These are phyloP conservation scores for Bertia moriformis DNA, from an alignment of 2,329 filamentous ascomycete species.

Conservation along the genomic window DNA sequence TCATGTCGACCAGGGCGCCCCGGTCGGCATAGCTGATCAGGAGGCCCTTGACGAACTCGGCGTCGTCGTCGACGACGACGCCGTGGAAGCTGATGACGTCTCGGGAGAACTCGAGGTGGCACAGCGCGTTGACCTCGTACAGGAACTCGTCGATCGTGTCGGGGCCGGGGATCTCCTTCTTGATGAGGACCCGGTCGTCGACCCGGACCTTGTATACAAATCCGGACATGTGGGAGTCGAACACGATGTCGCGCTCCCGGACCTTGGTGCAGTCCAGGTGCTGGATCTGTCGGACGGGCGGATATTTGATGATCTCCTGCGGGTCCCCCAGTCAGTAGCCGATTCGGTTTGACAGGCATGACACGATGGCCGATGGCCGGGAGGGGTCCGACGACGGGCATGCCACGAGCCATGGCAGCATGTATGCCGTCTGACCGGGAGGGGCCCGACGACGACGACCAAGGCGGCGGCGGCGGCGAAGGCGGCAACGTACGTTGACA, in stretches of 20 bases:
- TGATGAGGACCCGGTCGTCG: slow-evolving; percentile 60
- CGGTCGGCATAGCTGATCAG: slow-evolving; percentile 77
- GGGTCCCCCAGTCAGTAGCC: not conserved
- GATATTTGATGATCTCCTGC: slow-evolving; percentile 77
- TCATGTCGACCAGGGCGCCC: slow-evolving; percentile 76
- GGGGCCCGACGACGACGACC: too few species aligned
- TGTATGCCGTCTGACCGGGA: too few species aligned
- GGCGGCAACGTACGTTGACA: slow-evolving; percentile 53
- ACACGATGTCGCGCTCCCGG: slow-evolving; percentile 62
- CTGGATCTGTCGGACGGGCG: slow-evolving; percentile 57
- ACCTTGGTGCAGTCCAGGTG: slow-evolving; percentile 56
- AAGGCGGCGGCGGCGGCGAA: too few species aligned
- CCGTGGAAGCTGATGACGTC: slow-evolving; percentile 79
- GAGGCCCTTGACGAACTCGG: slow-evolving; percentile 67
- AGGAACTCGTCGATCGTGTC: slow-evolving; percentile 93
- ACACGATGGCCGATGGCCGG: not conserved
- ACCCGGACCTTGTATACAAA: slow-evolving; percentile 90
- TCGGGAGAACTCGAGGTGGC: slow-evolving; percentile 54
- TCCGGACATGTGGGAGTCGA: slow-evolving; percentile 85
- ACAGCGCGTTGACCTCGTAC: slow-evolving; percentile 90
- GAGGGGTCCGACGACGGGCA: too few species aligned
- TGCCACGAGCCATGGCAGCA: not conserved
- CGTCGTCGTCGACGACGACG: slow-evolving; percentile 67
- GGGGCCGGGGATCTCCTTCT: slow-evolving; percentile 93
- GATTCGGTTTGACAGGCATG: not conserved